Percentiles rank a stretch among this genome's conserved stretches.
Evolutionary conservation across 1,139 yeast genomes (phyloP).

Genomic region (Debaryomyces udenii): DNA sequence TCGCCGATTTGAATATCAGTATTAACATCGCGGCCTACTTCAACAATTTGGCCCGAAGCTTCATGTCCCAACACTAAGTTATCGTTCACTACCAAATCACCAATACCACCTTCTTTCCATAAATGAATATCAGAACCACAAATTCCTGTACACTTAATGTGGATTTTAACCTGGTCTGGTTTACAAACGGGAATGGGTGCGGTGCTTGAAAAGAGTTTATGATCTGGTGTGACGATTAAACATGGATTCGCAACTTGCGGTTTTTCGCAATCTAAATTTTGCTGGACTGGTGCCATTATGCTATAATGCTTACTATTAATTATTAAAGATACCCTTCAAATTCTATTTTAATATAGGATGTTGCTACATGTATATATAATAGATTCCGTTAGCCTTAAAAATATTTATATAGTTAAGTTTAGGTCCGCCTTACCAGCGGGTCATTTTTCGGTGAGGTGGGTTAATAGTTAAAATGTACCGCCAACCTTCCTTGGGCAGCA

Average conservation of each 20-base stretch:
- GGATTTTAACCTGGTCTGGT: constrained; percentile 25
- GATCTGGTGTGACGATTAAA: constrained; percentile 12
- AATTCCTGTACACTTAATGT: constrained; percentile 40
- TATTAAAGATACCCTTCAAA: background rate
- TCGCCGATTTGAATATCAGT: constrained; percentile 26
- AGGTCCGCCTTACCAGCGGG: constrained; percentile 4
- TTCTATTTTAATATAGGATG: background rate
- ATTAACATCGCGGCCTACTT: constrained; percentile 31
- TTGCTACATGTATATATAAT: background rate
- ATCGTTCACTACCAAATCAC: constrained; percentile 19
- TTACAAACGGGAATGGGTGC: constrained; percentile 11
- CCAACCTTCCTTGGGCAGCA: too few relatives aligned
- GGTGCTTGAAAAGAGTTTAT: constrained; percentile 7
- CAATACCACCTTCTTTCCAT: constrained; percentile 29
- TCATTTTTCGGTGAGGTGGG: constrained; percentile 5
- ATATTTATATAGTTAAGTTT: too few relatives aligned
- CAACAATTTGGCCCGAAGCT: constrained; percentile 34
- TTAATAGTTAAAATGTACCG: background rate
- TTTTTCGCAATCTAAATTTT: constrained; percentile 2
- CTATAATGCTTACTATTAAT: background rate
- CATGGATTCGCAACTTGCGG: constrained; percentile 12
- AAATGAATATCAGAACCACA: constrained; percentile 32
- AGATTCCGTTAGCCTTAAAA: background rate
- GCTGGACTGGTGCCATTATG: constrained; percentile 13
- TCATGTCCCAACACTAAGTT: constrained; percentile 37